Evolutionary conservation across 75 land plant genomes (phyloP), one percentile per base, ranked within the genome.

Genomic region (Azolla pinnata): DNA sequence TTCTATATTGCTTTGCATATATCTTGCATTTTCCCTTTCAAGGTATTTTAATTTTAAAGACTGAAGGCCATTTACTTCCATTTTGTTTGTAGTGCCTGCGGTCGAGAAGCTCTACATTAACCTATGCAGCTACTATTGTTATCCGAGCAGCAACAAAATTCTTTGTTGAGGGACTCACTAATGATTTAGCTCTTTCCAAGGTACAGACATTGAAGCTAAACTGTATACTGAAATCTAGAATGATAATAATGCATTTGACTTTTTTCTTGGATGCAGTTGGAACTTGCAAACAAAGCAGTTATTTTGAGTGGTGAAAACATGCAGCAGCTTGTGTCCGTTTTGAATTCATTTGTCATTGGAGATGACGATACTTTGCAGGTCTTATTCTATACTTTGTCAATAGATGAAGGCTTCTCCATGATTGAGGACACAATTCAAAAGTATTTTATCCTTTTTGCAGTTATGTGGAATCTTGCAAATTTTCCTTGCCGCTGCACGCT

Each of bases 231-330:
- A n/a, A n/a, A n/a, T n/a, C n/a, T n/a, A n/a, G n/a, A n/a, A n/a
- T n/a, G n/a, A n/a, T n/a, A n/a, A n/a, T n/a, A n/a, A n/a, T n/a
- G n/a, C n/a, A n/a, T n/a, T n/a, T n/a, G n/a, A n/a, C n/a, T n/a
- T n/a, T n/a, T n/a, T n/a, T n/a, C n/a, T n/a, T n/a, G 24, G 34
- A 29, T 29, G 17, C 49, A 46, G 49, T 23, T 46, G 21, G 49
- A 46, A 46, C 17, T 46, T 46, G 59, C 73, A 30, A 77, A 77
- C 30, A 77, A 63, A 63, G 44, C 67, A 32, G 57, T 52, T 21
- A 16, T 73, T 16, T 65, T 77, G 35, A 67, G 51, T 67, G 44
- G 33, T 25, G 79, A 77, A 40, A 59, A 74, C 48, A 45, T 77
- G 49, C 77, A 77, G 29, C 78, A 67, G 33, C 33, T 77, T 16